Base-by-base conservation (phyloP, 2,329 filamentous ascomycete genomes). In the Microthyrium microscopicum region DNA sequence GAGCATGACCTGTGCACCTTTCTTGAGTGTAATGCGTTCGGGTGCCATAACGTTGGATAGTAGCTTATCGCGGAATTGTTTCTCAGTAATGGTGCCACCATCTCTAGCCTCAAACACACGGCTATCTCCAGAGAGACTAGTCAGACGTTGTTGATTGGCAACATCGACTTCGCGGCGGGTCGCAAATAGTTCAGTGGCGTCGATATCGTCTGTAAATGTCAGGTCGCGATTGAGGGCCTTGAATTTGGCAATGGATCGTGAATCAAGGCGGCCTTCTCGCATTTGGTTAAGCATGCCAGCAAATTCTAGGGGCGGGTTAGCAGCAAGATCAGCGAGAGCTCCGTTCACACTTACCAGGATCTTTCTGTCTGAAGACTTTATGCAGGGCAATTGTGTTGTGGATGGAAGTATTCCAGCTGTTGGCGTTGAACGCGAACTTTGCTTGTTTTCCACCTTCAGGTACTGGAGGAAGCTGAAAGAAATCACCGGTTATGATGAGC, bases 271-370 rank as follows among this genome's bases (percentile, higher is more conserved):
- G 4, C 89, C 89, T 35, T 95, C 64, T 31, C 89, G 77, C 83
- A 98, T 94, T 54, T 98, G 87, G 49, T 98, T 98, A 33, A 98
- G 68, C 85, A 98, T 98, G 5, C 68, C 64, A 9, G 89, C 89
- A 54, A 98, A 98, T 17, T 79, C 74, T 72, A 41, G 22, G 21
- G n/a, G 9, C 26, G 39, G 31, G 50, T 60, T 39, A 54, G 44
- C 29, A 33, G n/a, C 21, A 19, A 26, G 19, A 5, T 17, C 15
- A 20, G 4, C 12, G 4, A 9, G 19, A 25, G 13, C 25, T 19
- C 4, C 6, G 13, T 31, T 25, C 28, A 8, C 15, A 50, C 59
- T 45, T 57, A 73, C 70, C 62, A 6, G 71, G 70, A 50, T 98
- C 89, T 42, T 80, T 84, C 50, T 98, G 89, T 58, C 89, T 82